Percentiles rank a stretch among this genome's conserved stretches.
Conservation (phyloP, 495 filamentous ascomycete genomes). For the Endocarpon pusillum region DNA sequence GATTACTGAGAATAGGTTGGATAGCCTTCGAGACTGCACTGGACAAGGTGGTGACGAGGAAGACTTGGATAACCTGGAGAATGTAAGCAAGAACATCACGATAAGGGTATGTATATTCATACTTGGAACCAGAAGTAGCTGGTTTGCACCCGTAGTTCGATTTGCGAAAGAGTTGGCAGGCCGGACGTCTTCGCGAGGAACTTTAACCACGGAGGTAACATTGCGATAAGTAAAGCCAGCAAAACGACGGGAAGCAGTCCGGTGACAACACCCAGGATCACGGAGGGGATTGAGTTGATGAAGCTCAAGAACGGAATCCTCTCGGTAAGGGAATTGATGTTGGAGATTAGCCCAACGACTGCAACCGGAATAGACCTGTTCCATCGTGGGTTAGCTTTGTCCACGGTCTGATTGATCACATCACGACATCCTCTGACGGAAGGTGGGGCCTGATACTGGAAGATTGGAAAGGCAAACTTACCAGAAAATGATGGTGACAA, state of each 20-base stretch:
- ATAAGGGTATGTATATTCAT: not conserved
- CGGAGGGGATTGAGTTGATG: conserved; percentile 51
- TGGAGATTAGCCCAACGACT: conserved; percentile 72
- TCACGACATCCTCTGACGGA: no score
- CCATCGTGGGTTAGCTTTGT: no score
- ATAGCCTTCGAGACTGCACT: conserved; percentile 44
- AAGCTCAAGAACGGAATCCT: conserved; percentile 50
- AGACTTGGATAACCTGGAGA: conserved; percentile 86
- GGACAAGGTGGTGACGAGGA: conserved; percentile 68
- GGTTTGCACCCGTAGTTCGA: conserved; percentile 81
- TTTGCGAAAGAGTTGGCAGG: conserved; percentile 53
- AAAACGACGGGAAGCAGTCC: conserved; percentile 68
- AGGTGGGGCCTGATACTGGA: no score
- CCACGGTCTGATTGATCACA: no score
- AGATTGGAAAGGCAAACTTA: no score
- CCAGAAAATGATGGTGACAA: conserved; percentile 83
- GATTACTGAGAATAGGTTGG: conserved; percentile 44
- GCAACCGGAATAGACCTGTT: conserved; percentile 74
- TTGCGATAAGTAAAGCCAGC: conserved; percentile 72
- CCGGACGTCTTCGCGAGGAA: conserved; percentile 63
- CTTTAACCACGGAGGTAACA: conserved; percentile 76
- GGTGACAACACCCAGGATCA: conserved; percentile 65
- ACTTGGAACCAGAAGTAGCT: conserved; percentile 89
- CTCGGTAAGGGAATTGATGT: conserved; percentile 51
- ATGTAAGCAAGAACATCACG: not conserved